Base-by-base conservation (phyloP, 495 filamentous ascomycete species). In the Daldinia caldariorum region DNA sequence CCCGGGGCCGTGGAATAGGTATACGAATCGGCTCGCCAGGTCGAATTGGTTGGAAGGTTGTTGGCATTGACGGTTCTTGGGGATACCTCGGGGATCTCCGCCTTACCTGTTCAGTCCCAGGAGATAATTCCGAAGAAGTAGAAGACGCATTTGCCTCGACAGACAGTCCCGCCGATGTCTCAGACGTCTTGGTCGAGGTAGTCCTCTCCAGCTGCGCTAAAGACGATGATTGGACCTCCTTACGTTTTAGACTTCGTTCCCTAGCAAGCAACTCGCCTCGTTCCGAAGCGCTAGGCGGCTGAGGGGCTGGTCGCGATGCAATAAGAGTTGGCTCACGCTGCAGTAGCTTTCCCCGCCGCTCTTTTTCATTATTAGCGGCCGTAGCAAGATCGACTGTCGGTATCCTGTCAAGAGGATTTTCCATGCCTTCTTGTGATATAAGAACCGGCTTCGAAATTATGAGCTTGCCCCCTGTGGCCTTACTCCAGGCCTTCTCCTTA, bases 381-480 rank as follows among this genome's bases (percentile, higher is more conserved):
- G 80, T 79, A 41, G 78, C 72, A 43, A 87, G 66, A 54, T 82
- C 83, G 47, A 86, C 77, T 13, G 83, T 83, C 14, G 78, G 66
- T 62, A 84, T 83, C 67, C 79, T 79, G 69, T 77, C 77, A 54
- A 86, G 65, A 12, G 81, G 75, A 57, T 83, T 80, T 32, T 70
- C 69, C 60, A 58, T 65, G 35, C 76, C 76, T 43, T 79, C 73
- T n/a, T 76, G 71, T 63, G 80, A 74, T 6, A 63, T 50, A 39
- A 84, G 61, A 55, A 87, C 76, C 26, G 85, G 85, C n/a, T 80
- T 77, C 22, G 84, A 83, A 53, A 87, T 87, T 10, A 74, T 67
- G 6, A 84, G 59, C 50, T 78, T 85, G 41, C 76, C 77, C 41
- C 70, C 68, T 35, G 63, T 66, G 32, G 70, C 45, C 55, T 74